Conservation (phyloP, 257 asterid species). For the Penstemon barbatus region DNA sequence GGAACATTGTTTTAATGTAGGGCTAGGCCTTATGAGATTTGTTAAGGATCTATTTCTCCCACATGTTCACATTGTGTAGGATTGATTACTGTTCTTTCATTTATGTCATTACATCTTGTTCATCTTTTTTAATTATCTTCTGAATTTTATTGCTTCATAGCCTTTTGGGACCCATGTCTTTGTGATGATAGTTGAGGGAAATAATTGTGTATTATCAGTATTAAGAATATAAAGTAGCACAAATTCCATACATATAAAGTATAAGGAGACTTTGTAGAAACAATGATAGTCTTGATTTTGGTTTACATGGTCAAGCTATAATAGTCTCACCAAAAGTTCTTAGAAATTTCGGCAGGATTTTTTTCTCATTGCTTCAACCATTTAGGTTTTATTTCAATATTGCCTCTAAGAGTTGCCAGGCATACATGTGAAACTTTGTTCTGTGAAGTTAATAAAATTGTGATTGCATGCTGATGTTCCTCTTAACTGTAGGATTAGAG, state of each 20-base stretch:
- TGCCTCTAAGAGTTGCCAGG: not conserved
- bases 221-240: not conserved
- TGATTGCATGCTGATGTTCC: constrained; percentile 5
- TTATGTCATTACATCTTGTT: not conserved
- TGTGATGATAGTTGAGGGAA: constrained; percentile 6
- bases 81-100: not conserved
- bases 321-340: not conserved
- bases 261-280: not conserved
- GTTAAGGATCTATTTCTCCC: not conserved
- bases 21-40: not conserved
- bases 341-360: constrained; percentile 3
- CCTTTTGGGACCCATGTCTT: not conserved
- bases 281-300: not conserved
- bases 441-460: not conserved
- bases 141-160: constrained; percentile 16
- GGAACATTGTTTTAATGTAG: not conserved
- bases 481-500: not conserved
- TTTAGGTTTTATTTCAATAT: not conserved
- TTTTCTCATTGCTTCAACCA: constrained; percentile 17
- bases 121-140: not conserved
- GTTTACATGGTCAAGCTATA: not conserved
- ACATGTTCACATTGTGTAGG: not conserved
- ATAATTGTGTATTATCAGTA: not conserved
- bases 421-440: not conserved
- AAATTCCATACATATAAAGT: not conserved